Percentiles rank a stretch among this genome's conserved stretches.
phyloP scores from a whole-genome alignment of 2,329 filamentous ascomycete species.

The Colletotrichum coccodes region DNA sequence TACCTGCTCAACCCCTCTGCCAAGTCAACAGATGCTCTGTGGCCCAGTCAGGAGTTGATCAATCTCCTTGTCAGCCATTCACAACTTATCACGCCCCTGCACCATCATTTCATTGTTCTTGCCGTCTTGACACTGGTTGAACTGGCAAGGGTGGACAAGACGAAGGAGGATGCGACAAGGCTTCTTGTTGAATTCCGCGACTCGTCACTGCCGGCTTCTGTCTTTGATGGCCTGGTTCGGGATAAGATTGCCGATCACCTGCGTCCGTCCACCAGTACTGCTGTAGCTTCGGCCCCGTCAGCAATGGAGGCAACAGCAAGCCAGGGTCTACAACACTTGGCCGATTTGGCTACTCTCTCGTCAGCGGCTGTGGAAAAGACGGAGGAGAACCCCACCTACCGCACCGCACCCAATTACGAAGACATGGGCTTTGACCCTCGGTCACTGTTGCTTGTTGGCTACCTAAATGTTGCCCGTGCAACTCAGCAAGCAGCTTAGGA shows the following conservation, averaged over 20 bases:
- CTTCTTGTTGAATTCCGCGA: slow-evolving; percentile 68
- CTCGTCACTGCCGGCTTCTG: slow-evolving; percentile 53
- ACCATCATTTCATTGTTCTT: slow-evolving; percentile 73
- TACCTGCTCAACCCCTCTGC: slow-evolving; percentile 68
- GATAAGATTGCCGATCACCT: slow-evolving; percentile 59
- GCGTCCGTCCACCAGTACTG: slow-evolving; percentile 39
- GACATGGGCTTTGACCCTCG: slow-evolving; percentile 54
- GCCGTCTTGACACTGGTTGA: slow-evolving; percentile 70
- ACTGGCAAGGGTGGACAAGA: slow-evolving; percentile 64
- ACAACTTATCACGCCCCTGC: slow-evolving; percentile 69
- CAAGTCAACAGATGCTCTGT: slow-evolving; percentile 67
- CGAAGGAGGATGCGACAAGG: slow-evolving; percentile 65
- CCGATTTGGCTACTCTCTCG: slow-evolving; percentile 60
- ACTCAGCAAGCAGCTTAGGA: slow-evolving; percentile 26
- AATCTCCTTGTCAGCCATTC: slow-evolving; percentile 66
- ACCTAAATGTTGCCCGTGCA: slow-evolving; percentile 41
- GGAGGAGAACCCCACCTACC: slow-evolving; percentile 37
- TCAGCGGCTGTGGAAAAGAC: slow-evolving; percentile 34
- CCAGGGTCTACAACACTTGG: slow-evolving; percentile 69
- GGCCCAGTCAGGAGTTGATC: slow-evolving; percentile 67
- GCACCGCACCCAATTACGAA: slow-evolving; percentile 46
- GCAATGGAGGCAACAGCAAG: slow-evolving; percentile 54
- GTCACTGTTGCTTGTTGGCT: slow-evolving; percentile 49
- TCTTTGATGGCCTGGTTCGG: slow-evolving; percentile 65
- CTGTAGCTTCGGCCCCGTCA: slow-evolving; percentile 45